Conservation (phyloP, 2,329 filamentous ascomycete genomes). For the Annulohypoxylon truncatum region DNA sequence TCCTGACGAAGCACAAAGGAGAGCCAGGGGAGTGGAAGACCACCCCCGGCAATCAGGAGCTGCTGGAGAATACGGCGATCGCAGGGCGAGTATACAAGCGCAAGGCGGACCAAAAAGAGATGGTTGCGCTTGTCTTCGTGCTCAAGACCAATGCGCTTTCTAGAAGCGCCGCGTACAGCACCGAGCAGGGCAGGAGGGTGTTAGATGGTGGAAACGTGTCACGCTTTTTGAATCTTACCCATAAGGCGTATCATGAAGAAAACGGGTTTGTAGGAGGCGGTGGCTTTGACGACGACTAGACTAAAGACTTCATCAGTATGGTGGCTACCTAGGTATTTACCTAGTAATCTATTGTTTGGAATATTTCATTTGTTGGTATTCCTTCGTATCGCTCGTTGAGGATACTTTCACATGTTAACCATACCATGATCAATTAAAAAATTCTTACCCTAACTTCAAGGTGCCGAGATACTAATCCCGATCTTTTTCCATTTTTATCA, state of each 20-base stretch:
- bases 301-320: too few species aligned
- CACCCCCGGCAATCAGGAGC: neutral
- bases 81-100: neutral
- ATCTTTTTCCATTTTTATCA: too few species aligned
- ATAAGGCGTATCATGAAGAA: neutral
- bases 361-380: too few species aligned
- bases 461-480: too few species aligned
- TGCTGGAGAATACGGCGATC: neutral
- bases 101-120: neutral
- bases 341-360: too few species aligned
- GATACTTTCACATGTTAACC: too few species aligned
- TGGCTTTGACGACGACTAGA: neutral
- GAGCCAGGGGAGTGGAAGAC: conserved; percentile 5
- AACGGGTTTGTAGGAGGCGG: neutral
- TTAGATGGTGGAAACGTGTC: neutral
- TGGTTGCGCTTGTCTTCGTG: neutral
- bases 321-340: too few species aligned
- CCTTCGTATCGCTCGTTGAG: too few species aligned
- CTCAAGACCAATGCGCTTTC: neutral
- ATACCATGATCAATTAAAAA: too few species aligned
- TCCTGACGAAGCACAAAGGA: conserved; percentile 6
- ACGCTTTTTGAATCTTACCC: neutral
- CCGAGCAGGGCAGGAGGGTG: neutral
- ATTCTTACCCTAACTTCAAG: too few species aligned
- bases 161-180: neutral